Base-by-base conservation (phyloP, 345 rosid species). In the Cardamine occulta region DNA sequence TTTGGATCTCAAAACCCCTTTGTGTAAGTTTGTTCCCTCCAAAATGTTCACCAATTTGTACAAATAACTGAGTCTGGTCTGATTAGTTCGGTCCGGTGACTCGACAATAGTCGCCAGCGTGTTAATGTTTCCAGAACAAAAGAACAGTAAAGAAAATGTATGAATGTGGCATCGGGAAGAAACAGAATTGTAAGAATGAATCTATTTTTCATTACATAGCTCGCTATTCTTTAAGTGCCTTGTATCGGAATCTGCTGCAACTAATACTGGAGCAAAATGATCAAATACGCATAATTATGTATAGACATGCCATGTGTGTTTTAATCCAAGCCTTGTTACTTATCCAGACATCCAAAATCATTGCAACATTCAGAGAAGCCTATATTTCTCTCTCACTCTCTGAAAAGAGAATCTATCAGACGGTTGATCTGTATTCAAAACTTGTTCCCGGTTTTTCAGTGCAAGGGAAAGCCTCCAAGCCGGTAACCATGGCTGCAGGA, bases 391-490 rank as follows among this genome's bases (percentile, higher is more conserved):
- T 1, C 53, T 3, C 3, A 10, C 68, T 49, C 61, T n/a, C 0
- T 14, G 7, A 12, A 21, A 21, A 32, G 4, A 31, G 6, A 66
- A 37, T 23, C 84, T 82, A 18, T 29, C 86, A 93, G 64, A 79
- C 85, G 4, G 98, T 91, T 39, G 79, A 82, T 79, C 83, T 85
- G 55, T 84, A 85, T 74, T 81, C 78, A 35, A 91, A 91, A 31
- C 90, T 83, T 11, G 82, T 63, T 70, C 92, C 97, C 0, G 96
- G 89, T 71, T 88, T 86, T 37, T 91, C 93, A 55, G 24, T 63
- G 62, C 80, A 83, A 19, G 98, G 97, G 81, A 85, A 86, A 80
- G 86, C 92, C 80, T 88, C 82, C 12, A 91, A 76, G 12, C 89
- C 91, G 0, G 91, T 88, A 17, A 94, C 96, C 82, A 86, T 44